phyloP scores from a whole-genome alignment of 176 grass and related monocot genomes.

The Cenchrus purpureus region DNA sequence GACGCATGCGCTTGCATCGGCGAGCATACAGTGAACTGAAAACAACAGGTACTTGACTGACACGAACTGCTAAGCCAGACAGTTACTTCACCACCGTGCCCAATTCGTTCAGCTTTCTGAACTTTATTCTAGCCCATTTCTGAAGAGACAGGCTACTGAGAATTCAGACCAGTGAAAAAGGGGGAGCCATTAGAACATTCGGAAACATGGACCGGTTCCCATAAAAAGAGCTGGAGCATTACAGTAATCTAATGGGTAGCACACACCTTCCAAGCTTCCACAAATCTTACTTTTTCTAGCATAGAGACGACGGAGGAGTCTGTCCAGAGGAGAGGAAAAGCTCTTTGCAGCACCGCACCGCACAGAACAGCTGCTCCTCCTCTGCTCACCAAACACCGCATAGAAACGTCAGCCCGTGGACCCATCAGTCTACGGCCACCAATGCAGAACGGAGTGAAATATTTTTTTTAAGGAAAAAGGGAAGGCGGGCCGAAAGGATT shows the following conservation, averaged over 20 bases:
- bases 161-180: not conserved
- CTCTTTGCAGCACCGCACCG: not conserved
- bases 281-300: constrained; percentile 16
- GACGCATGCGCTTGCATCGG: constrained; percentile 21
- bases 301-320: constrained; percentile 23
- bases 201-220: not conserved
- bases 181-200: not conserved
- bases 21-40: not conserved
- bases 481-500: not conserved
- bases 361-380: not conserved
- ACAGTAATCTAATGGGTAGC: not conserved
- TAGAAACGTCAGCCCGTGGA: constrained; percentile 43
- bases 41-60: not conserved
- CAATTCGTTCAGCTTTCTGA: not conserved
- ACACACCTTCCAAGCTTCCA: not conserved
- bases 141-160: not conserved
- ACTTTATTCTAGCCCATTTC: not conserved
- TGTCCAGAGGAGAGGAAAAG: not conserved
- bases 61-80: not conserved
- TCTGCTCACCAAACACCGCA: constrained; percentile 29
- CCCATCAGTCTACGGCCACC: constrained; percentile 11
- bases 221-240: too few species aligned
- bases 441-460: not conserved
- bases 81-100: not conserved
- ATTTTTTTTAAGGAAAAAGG: not conserved